Evolutionary conservation across 2,329 filamentous ascomycete species (phyloP), one percentile per base, ranked within the genome.

Genomic region (Davidsoniella virescens): DNA sequence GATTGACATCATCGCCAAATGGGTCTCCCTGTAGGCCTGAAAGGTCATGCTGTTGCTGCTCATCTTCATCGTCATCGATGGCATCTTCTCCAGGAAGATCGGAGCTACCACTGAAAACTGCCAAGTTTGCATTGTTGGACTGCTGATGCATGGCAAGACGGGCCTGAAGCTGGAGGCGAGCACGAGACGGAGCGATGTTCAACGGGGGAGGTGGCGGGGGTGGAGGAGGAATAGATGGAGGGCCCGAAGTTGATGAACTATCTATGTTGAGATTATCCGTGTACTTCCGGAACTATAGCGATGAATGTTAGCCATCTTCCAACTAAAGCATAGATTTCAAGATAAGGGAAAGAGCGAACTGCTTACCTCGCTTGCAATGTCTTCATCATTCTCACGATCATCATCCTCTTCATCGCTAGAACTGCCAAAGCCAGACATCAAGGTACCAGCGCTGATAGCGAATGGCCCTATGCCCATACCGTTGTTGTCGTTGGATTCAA

Each of bases 371-470:
- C 72, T 78, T 60, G 75, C 76, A 38, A 77, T 76, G 54, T 86
- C 82, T 57, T 86, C 83, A 52, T 86, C 84, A 36, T 29, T 48
- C 54, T 94, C 86, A 67, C 87, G 84, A 55, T 95, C 90, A 58
- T 95, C 90, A 56, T 96, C 92, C 57, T 96, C 92, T 64, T 95
- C 90, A 58, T 94, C 87, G 60, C 87, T 94, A 45, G 85, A 92
- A 66, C 87, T 94, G 61, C 87, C 88, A 65, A 96, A 96, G 48
- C 88, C 87, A 61, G 85, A 90, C 65, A 92, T 76, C 54, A 94
- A 69, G 26, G 84, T 82, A 47, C 83, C 82, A 39, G 79, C 75
- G 59, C 78, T 80, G 58, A 85, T 77, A 40, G 80, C 78, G 62
- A 88, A 90, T 12, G 76, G 75, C 1, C 82, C 81, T 48, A 82